Conservation (phyloP, 164 flowering plant genomes). For the Vitis rupestris region DNA sequence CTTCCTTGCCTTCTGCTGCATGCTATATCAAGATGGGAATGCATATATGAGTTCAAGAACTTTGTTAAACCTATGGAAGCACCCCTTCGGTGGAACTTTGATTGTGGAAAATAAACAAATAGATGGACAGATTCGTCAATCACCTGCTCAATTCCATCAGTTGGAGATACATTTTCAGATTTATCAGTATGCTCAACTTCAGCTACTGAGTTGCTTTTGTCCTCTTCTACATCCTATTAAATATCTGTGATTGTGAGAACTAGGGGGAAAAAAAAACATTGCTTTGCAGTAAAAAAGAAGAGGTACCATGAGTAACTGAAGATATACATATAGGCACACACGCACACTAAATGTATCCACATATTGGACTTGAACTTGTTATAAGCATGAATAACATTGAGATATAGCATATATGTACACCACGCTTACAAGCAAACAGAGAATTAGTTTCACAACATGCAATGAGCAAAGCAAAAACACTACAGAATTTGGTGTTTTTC, state of each 20-base stretch:
- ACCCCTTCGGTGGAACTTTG: constrained; percentile 2
- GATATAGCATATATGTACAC: too few species aligned
- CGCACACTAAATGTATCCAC: too few species aligned
- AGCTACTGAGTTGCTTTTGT: constrained; percentile 21
- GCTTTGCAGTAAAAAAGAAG: too few species aligned
- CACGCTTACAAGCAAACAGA: neutral
- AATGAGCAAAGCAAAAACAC: neutral
- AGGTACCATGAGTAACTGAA: too few species aligned
- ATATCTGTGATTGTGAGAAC: constrained; percentile 13
- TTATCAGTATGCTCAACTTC: constrained; percentile 29
- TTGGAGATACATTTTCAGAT: constrained; percentile 20
- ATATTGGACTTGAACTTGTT: too few species aligned
- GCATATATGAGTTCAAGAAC: neutral
- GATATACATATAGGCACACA: too few species aligned
- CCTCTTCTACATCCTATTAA: constrained; percentile 33
- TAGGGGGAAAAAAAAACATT: too few species aligned
- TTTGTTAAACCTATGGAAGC: neutral
- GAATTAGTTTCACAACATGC: neutral
- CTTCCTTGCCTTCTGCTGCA: constrained; percentile 27
- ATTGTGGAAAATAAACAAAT: neutral
- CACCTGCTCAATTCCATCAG: constrained; percentile 29
- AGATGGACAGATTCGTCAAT: neutral
- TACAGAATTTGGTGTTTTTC: neutral
- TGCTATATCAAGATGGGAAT: constrained; percentile 22
- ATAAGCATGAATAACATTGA: too few species aligned